phyloP scores from a whole-genome alignment of 1,139 yeast genomes.

The Pichia sp. region DNA sequence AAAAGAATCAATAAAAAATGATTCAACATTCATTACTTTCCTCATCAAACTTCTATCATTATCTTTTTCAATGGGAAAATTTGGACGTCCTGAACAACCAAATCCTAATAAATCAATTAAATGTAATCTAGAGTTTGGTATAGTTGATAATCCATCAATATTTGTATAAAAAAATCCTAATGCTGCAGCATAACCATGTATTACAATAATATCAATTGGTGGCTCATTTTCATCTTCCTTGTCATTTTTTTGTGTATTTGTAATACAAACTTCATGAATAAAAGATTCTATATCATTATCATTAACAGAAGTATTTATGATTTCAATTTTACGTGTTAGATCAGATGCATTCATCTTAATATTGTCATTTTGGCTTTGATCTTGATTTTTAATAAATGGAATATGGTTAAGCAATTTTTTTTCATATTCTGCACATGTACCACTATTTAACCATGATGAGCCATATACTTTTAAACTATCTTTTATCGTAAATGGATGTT shows the following conservation, averaged over 20 bases:
- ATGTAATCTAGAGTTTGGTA: constrained; percentile 46
- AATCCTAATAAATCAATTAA: constrained; percentile 81
- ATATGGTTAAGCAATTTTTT: constrained; percentile 40
- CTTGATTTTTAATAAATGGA: constrained; percentile 48
- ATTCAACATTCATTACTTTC: constrained; percentile 47
- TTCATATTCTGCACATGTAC: constrained; percentile 32
- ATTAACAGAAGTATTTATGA: constrained; percentile 39
- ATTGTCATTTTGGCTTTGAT: no score
- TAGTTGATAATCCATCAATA: constrained; percentile 46
- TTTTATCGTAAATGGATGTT: background rate
- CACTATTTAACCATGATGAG: constrained; percentile 1
- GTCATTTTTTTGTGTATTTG: constrained; percentile 26
- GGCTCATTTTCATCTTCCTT: constrained; percentile 16
- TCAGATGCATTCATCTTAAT: no score
- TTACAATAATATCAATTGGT: constrained; percentile 49
- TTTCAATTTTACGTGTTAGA: no score
- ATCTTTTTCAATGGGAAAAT: constrained; percentile 33
- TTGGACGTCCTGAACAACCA: constrained; percentile 70
- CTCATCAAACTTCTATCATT: constrained; percentile 19
- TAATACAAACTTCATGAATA: constrained; percentile 59
- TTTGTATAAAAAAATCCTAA: constrained; percentile 65
- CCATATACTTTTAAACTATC: constrained; percentile 4
- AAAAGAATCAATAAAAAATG: constrained; percentile 70
- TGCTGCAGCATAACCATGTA: constrained; percentile 79
- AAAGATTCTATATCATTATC: constrained; percentile 36